Evolutionary conservation across 768 basidiomycete genomes (phyloP).

Genomic region (Agaricus blazei): DNA sequence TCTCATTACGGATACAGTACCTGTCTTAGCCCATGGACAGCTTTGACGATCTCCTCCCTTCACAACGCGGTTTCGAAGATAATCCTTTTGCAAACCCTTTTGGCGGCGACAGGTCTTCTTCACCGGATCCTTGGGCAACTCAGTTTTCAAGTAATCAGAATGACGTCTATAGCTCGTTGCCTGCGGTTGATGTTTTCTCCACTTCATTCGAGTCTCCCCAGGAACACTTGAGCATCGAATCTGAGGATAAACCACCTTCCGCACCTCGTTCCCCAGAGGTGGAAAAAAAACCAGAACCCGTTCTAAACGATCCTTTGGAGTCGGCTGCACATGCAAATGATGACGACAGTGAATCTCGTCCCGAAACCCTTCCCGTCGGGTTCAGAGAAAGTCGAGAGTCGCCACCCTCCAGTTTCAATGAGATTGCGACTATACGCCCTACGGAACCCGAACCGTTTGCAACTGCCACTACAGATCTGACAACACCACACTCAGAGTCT

Average conservation of each 20-base stretch:
- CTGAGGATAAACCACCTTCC: neutral
- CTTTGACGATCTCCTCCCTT: conserved; percentile 74
- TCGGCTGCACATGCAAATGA: conserved; percentile 21
- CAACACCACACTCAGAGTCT: neutral
- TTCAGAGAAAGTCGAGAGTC: conserved; percentile 47
- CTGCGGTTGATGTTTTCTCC: conserved; percentile 18
- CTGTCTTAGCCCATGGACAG: conserved; percentile 48
- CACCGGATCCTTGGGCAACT: conserved; percentile 75
- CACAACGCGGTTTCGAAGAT: conserved; percentile 57
- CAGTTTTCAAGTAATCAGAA: conserved; percentile 38
- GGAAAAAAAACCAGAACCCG: conserved; percentile 16
- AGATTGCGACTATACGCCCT: conserved; percentile 39
- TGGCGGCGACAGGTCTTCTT: conserved; percentile 50
- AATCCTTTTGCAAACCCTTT: conserved; percentile 78
- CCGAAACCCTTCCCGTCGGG: conserved; percentile 36
- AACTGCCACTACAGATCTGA: conserved; percentile 8
- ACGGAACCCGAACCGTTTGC: conserved; percentile 20
- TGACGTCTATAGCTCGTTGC: conserved; percentile 22
- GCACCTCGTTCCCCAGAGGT: neutral
- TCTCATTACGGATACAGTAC: neutral
- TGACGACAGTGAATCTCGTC: conserved; percentile 28
- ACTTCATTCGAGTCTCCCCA: conserved; percentile 17
- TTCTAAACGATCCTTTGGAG: conserved; percentile 29
- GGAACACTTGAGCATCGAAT: conserved; percentile 13
- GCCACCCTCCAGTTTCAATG: conserved; percentile 26